phyloP scores from a whole-genome alignment of 345 rosid species.

The Citrus cavaleriei region DNA sequence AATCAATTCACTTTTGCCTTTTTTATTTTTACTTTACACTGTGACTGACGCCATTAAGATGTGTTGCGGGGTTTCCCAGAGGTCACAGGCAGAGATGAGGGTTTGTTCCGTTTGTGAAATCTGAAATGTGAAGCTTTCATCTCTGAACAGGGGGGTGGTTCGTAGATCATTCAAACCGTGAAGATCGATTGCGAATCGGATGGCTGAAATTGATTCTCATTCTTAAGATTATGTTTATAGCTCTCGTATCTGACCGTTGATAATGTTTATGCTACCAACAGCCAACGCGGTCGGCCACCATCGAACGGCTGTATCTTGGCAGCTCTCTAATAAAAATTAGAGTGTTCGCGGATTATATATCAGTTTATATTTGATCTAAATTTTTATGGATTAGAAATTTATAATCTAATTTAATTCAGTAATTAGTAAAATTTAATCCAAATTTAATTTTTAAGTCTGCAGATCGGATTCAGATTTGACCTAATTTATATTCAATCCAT shows the following conservation, averaged over 20 bases:
- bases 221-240: not conserved
- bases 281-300: too few species aligned
- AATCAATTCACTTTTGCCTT: not conserved
- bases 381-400: fast-evolving
- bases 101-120: not conserved
- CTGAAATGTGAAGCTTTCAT: not conserved
- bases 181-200: not conserved
- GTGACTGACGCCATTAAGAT: too few species aligned
- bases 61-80: too few species aligned
- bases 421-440: too few species aligned
- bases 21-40: too few species aligned
- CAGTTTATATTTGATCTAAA: too few species aligned
- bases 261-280: not conserved
- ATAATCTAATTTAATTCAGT: fast-evolving
- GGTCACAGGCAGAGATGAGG: conserved; percentile 17
- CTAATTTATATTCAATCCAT: too few species aligned
- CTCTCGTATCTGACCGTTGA: not conserved
- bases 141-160: not conserved
- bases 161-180: not conserved
- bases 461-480: fast-evolving
- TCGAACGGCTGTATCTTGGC: too few species aligned
- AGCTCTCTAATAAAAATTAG: too few species aligned
- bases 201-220: not conserved
- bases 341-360: too few species aligned
- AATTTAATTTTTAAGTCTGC: too few species aligned